Base-by-base conservation (phyloP, 768 basidiomycete species). In the Boletus tylopilopsis region DNA sequence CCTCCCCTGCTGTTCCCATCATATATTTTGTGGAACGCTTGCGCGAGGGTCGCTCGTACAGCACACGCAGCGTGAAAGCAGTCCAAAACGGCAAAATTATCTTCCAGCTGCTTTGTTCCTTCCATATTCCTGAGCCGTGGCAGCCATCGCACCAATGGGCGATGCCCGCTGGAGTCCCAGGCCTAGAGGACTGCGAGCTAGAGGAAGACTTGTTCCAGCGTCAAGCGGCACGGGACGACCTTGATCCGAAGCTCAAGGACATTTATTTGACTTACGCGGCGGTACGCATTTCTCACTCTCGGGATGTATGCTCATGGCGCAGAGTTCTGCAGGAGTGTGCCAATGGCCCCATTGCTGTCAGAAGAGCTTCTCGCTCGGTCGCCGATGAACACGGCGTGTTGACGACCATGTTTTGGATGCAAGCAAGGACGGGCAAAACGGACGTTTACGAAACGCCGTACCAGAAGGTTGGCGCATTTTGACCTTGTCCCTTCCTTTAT, bases 331-430 rank as follows among this genome's bases (percentile, higher is more conserved):
- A 90, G 87, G 84, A 89, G 62, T 76, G 87, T 36, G 60, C 69
- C 45, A 73, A 75, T 22, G 87, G 87, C 56, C 90, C 90, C 3
- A 80, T 90, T 48, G 79, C 76, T 19, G 72, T 87, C 47, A 86
- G 79, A 67, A 64, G 70, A 24, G 85, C 81, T 0, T 68, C 64
- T 27, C 73, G 73, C 29, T 66, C 76, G 21, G 68, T 72, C 39
- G 56, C 68, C 18, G 61, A 71, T 3, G 65, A 68, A 24, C 74
- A 79, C 23, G 85, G 84, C 4, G 69, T 68, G 18, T 64, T 76
- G 24, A 72, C 73, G 16, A 76, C 75, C 47, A 80, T 84, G 77
- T 87, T 81, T 59, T 93, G 90, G 90, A 87, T 90, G 84, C 80
- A 82, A 62, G 84, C 88, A 4, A 76, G 78, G 51, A 76, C 81